phyloP scores from a whole-genome alignment of 2,329 filamentous ascomycete species.

The Hymenoscyphus fructigenus region DNA sequence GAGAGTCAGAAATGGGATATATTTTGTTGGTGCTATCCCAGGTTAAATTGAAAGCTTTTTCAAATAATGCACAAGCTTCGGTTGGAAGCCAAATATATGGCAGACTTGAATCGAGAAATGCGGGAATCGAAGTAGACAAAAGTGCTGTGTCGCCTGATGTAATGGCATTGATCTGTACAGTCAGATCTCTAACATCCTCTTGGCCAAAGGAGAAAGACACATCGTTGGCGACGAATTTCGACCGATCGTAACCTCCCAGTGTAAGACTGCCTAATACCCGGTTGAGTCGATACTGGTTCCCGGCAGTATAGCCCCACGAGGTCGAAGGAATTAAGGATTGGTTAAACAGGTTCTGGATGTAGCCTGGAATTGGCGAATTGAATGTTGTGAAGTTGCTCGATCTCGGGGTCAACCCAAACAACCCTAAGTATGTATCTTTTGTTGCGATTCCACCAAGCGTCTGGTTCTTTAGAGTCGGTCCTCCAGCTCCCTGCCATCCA shows the following conservation, averaged over 20 bases:
- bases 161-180: slow-evolving; percentile 38
- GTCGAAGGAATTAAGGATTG: slow-evolving; percentile 38
- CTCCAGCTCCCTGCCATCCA: slow-evolving; percentile 25
- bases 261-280: slow-evolving; percentile 40
- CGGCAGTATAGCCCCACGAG: slow-evolving; percentile 44
- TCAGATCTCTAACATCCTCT: slow-evolving; percentile 40
- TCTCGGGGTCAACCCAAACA: slow-evolving; percentile 41
- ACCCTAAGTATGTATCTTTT: slow-evolving; percentile 30
- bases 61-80: slow-evolving; percentile 37
- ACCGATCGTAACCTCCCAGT: slow-evolving; percentile 42
- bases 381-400: slow-evolving; percentile 39
- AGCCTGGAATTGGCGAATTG: slow-evolving; percentile 37
- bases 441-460: slow-evolving; percentile 13
- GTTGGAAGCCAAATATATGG: slow-evolving; percentile 41
- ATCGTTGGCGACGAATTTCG: slow-evolving; percentile 38
- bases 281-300: slow-evolving; percentile 39
- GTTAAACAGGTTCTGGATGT: slow-evolving; percentile 38
- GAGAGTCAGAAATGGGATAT: slow-evolving; percentile 35
- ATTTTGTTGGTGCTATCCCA: slow-evolving; percentile 38
- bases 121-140: slow-evolving; percentile 29
- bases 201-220: slow-evolving; percentile 40
- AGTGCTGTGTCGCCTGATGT: slow-evolving; percentile 24
- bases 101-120: slow-evolving; percentile 39
- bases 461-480: slow-evolving; percentile 18
- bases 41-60: slow-evolving; percentile 36